Evolutionary conservation across 73 alveolate genomes (phyloP).

Genomic region (Symbiodinium natans): DNA sequence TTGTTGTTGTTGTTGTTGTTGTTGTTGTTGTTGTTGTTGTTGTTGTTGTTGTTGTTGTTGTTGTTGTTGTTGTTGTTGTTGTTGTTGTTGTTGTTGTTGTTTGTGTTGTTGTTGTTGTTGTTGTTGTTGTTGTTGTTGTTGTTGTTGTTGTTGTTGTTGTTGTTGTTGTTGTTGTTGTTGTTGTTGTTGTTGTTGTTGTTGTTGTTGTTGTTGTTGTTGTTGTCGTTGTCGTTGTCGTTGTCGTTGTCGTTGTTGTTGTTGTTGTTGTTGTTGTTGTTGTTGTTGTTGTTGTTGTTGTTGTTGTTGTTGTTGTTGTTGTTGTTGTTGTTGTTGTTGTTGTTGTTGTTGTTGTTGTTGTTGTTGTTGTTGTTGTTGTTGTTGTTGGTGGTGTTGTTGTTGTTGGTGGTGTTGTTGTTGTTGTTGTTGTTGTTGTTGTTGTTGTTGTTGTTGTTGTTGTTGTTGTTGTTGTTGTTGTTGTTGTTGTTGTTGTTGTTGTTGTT

Average conservation of each 20-base stretch:
- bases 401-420: no score
- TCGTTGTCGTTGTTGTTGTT: conserved; percentile 21
- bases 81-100: neutral
- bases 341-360: conserved; percentile 4
- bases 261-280: neutral
- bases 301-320: conserved; percentile 15
- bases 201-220: conserved; percentile 1
- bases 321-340: conserved; percentile 12
- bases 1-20: no score
- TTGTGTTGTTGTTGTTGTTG: conserved; percentile 16
- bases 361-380: neutral
- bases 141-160: conserved; percentile 15
- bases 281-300: neutral
- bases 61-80: no score
- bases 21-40: no score
- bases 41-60: no score
- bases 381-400: no score
- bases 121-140: conserved; percentile 14
- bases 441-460: conserved; percentile 4
- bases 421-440: conserved; percentile 15
- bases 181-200: conserved; percentile 5
- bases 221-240: conserved; percentile 24
- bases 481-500: neutral
- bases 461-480: conserved; percentile 6
- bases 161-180: conserved; percentile 1